These are phyloP conservation scores for Echria macrotheca DNA, from an alignment of 495 filamentous ascomycete genomes.

Conservation along the genomic window DNA sequence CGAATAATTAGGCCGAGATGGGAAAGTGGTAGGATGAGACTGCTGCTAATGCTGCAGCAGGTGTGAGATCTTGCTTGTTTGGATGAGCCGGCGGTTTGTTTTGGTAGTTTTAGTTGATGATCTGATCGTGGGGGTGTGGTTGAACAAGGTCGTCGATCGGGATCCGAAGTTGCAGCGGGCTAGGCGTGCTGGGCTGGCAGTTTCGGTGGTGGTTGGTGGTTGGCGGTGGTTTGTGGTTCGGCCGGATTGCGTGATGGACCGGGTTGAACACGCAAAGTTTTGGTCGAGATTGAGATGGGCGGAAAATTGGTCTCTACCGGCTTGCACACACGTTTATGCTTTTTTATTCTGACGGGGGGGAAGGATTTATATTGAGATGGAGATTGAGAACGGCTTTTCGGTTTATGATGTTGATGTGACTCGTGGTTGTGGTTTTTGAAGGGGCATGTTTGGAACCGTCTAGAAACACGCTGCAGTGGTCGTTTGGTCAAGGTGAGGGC, in stretches of 20 bases:
- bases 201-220: neutral
- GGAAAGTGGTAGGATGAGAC: neutral
- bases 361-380: neutral
- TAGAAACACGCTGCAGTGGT: neutral
- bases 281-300: neutral
- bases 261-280: neutral
- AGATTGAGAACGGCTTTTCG: neutral
- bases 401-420: neutral
- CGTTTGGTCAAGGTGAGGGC: neutral
- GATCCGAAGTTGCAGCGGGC: no score
- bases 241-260: neutral
- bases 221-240: neutral
- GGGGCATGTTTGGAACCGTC: constrained; percentile 4
- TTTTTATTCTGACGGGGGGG: neutral
- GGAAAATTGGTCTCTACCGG: neutral
- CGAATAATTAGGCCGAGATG: neutral
- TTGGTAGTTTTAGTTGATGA: neutral
- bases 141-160: neutral
- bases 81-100: neutral
- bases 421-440: neutral
- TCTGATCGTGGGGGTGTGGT: neutral
- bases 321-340: neutral
- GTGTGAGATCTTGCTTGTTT: neutral
- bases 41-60: neutral
- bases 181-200: neutral